A percentile compares a stretch with the other conserved stretches of the same genome.
These are phyloP conservation scores for Mayamaea pseudoterrestris DNA, from an alignment of 108 stramenopile species.

Conservation along the genomic window DNA sequence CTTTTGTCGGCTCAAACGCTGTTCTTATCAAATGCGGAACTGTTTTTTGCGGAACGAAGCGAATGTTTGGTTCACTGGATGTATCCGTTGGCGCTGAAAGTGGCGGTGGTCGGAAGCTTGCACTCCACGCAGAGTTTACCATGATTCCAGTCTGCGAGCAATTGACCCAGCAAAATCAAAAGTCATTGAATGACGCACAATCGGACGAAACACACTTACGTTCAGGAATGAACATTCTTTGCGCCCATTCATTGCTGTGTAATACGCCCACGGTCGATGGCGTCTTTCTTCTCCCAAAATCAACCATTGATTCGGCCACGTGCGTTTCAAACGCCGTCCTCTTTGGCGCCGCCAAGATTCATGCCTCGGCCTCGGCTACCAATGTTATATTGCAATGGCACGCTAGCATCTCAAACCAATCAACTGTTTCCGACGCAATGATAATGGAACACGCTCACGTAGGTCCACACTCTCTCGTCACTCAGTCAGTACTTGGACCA, in stretches of 20 bases:
- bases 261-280: conserved; percentile 46
- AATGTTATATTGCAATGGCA: conserved; percentile 68
- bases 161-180: conserved; percentile 18
- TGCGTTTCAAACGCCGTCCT: conserved; percentile 38
- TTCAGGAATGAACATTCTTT: conserved; percentile 29
- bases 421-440: conserved; percentile 30
- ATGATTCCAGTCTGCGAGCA: conserved; percentile 51
- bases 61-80: conserved; percentile 20
- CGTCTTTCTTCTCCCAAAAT: conserved; percentile 31
- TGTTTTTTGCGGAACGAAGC: conserved; percentile 10
- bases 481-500: conserved; percentile 64
- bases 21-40: conserved; percentile 49
- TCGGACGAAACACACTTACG: not conserved
- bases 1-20: conserved; percentile 39
- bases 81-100: conserved; percentile 67
- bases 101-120: conserved; percentile 47
- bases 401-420: conserved; percentile 32
- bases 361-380: conserved; percentile 26
- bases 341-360: conserved; percentile 34
- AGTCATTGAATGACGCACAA: conserved; percentile 4
- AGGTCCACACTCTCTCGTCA: conserved; percentile 57
- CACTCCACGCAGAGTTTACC: conserved; percentile 35
- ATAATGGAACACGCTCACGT: conserved; percentile 58
- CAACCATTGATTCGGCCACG: conserved; percentile 46
- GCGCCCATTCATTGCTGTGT: conserved; percentile 25